A percentile compares a stretch with the other conserved stretches of the same genome.
These are phyloP conservation scores for Prunus mume DNA, from an alignment of 306 rosid species.

Conservation along the genomic window DNA sequence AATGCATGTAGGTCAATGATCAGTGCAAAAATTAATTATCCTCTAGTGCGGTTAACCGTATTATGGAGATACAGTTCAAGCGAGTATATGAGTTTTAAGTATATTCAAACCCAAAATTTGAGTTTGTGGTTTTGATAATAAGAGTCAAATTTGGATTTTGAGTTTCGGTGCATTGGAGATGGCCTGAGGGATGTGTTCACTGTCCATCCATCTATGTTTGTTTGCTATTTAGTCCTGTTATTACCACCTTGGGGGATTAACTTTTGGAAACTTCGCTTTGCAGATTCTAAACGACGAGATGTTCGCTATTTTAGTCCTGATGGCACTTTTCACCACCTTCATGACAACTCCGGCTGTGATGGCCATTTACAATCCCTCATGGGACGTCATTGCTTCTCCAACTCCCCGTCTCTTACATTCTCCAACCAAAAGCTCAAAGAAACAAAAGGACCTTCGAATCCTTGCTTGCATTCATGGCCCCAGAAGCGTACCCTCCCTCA, in stretches of 20 bases:
- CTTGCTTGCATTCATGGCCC: conserved; percentile 74
- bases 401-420: conserved; percentile 19
- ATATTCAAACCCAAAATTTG: too few relatives aligned
- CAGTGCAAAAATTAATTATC: too few relatives aligned
- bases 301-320: conserved; percentile 77
- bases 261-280: background rate
- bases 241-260: background rate
- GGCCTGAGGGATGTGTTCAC: too few relatives aligned
- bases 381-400: conserved; percentile 32
- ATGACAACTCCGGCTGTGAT: conserved; percentile 74
- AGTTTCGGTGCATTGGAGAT: too few relatives aligned
- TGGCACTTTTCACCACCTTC: conserved; percentile 90
- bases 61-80: too few relatives aligned
- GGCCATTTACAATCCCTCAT: conserved; percentile 71
- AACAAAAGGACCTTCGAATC: conserved; percentile 35
- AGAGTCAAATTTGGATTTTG: too few relatives aligned
- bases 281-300: conserved; percentile 79
- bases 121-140: too few relatives aligned
- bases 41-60: too few relatives aligned
- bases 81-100: too few relatives aligned
- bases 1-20: too few relatives aligned
- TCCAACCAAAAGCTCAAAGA: background rate
- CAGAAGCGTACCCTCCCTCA: conserved; percentile 48
- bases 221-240: too few relatives aligned
- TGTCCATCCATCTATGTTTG: too few relatives aligned